A percentile compares a stretch with the other conserved stretches of the same genome.
Evolutionary conservation across 2,329 filamentous ascomycete genomes (phyloP).

Genomic region (Myriosclerotinia duriaeana): DNA sequence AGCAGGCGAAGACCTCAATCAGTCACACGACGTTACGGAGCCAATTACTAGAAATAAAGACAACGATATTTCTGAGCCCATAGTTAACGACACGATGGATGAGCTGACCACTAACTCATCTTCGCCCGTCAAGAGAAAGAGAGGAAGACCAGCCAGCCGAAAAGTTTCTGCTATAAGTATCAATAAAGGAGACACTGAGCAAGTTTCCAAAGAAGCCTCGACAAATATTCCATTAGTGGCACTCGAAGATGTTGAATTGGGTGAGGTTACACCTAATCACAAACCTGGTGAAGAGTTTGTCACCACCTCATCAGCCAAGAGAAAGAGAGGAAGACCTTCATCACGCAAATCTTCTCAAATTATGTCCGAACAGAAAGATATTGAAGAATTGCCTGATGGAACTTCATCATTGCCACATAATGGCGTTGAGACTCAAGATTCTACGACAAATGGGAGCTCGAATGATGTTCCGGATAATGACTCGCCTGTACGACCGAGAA

Average conservation of each 20-base stretch:
- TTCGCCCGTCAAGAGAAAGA: constrained; percentile 6
- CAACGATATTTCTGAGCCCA: neutral
- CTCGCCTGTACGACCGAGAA: neutral
- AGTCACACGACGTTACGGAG: neutral
- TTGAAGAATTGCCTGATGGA: neutral
- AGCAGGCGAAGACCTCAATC: neutral
- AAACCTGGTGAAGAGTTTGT: neutral
- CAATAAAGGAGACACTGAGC: neutral
- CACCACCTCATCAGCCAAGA: neutral
- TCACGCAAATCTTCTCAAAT: constrained; percentile 3
- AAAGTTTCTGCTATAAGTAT: neutral
- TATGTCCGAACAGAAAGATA: neutral
- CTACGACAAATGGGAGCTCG: neutral
- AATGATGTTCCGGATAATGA: neutral
- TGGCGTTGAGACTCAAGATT: neutral
- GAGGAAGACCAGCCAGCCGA: neutral
- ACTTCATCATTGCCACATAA: neutral
- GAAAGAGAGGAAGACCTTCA: constrained; percentile 9
- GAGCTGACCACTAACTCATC: neutral
- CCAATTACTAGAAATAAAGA: neutral
- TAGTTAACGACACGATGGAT: neutral
- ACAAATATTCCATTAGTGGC: neutral
- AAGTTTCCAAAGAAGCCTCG: neutral
- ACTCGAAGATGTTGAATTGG: neutral
- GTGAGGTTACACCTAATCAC: neutral